Evolutionary conservation across 2,329 filamentous ascomycete species (phyloP).

Genomic region (Fusarium subtropicale): DNA sequence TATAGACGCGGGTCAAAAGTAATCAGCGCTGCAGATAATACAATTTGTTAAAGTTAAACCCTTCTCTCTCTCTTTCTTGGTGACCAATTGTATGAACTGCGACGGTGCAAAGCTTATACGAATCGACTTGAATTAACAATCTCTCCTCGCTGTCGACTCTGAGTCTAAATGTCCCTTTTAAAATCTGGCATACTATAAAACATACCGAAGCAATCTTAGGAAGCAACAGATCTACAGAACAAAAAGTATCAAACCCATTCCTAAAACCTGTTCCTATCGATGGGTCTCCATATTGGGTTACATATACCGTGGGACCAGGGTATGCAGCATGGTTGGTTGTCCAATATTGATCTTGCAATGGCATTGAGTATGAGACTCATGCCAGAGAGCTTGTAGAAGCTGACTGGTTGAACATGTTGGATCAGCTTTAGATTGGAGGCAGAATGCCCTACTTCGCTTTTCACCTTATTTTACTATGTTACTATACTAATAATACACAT

Average conservation of each 20-base stretch:
- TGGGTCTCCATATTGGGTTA: background rate
- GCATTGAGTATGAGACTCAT: no score
- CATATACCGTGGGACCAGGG: no score
- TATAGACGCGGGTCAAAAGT: slow-evolving; percentile 40
- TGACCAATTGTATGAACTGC: background rate
- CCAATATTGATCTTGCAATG: background rate
- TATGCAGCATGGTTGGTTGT: background rate
- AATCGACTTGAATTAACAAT: background rate
- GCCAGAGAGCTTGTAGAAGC: background rate
- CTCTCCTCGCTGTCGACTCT: background rate
- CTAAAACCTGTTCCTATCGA: background rate
- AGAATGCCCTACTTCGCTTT: background rate
- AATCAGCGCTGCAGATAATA: slow-evolving; percentile 43
- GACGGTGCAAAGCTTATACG: background rate
- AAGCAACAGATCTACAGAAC: background rate
- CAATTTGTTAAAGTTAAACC: slow-evolving; percentile 37
- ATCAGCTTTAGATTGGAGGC: background rate
- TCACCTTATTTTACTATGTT: slow-evolving; percentile 22
- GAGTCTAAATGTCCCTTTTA: background rate
- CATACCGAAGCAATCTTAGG: no score
- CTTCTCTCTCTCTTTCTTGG: background rate
- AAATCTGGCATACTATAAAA: background rate
- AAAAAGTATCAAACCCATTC: background rate
- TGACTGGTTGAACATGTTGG: no score
- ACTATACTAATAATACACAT: slow-evolving; percentile 16